phyloP scores from a whole-genome alignment of 2,329 filamentous ascomycete species.

The Fusarium sacchari region DNA sequence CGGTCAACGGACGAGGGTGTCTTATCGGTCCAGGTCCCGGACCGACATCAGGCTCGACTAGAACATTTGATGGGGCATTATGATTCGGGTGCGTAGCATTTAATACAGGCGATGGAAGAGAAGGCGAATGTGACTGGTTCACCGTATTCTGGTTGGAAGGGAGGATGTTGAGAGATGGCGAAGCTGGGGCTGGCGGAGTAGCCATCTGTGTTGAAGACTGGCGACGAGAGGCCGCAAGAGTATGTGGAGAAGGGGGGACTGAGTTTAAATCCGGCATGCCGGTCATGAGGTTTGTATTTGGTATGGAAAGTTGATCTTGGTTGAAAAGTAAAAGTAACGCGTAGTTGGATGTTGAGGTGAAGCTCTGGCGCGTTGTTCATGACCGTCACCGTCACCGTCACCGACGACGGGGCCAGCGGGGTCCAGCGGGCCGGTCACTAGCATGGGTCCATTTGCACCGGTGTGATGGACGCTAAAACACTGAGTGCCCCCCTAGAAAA shows the following conservation, averaged over 20 bases:
- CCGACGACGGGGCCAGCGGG: conserved; percentile 21
- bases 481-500: conserved; percentile 4
- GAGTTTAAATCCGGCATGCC: conserved; percentile 67
- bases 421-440: conserved; percentile 34
- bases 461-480: conserved; percentile 37
- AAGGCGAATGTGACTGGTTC: conserved; percentile 53
- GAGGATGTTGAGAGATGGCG: conserved; percentile 64
- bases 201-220: conserved; percentile 58
- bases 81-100: conserved; percentile 46
- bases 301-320: not conserved
- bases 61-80: conserved; percentile 20
- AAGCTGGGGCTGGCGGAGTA: conserved; percentile 50
- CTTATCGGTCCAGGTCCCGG: conserved; percentile 77
- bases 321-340: not conserved
- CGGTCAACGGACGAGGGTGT: conserved; percentile 87
- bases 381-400: not conserved
- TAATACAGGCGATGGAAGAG: conserved; percentile 43
- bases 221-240: conserved; percentile 55
- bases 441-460: conserved; percentile 24
- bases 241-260: conserved; percentile 61
- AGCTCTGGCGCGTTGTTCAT: conserved; percentile 26
- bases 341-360: conserved; percentile 19
- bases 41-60: conserved; percentile 56
- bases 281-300: not conserved
- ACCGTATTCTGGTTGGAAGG: conserved; percentile 65